Conservation (phyloP, 768 basidiomycete genomes). For the Tulasnella sp. region DNA sequence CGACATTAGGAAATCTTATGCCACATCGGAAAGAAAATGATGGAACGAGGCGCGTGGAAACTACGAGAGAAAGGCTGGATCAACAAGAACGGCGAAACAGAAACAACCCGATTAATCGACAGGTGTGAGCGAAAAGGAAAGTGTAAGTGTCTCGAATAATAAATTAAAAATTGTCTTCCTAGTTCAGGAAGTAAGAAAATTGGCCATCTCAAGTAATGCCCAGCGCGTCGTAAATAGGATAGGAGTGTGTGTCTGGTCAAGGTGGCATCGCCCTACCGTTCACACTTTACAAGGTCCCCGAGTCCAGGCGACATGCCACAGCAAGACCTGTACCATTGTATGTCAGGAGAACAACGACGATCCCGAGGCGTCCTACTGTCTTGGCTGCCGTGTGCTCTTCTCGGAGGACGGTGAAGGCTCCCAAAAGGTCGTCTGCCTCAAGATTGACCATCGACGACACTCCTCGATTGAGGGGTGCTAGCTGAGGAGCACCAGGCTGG, state of each 20-base stretch:
- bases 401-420: constrained; percentile 7
- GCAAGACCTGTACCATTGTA: constrained; percentile 4
- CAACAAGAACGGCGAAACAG: neutral
- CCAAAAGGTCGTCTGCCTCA: constrained; percentile 6
- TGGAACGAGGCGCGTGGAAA: neutral
- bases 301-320: constrained; percentile 1
- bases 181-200: no score
- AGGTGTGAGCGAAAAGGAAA: neutral
- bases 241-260: neutral
- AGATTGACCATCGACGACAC: neutral
- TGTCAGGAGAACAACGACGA: constrained; percentile 9
- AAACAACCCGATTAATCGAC: no score
- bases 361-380: neutral
- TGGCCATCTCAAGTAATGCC: neutral
- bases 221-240: neutral
- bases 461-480: neutral
- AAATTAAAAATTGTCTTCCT: neutral
- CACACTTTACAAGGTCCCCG: constrained; percentile 5
- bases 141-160: neutral
- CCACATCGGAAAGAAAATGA: neutral
- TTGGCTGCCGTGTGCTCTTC: constrained; percentile 4
- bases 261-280: neutral
- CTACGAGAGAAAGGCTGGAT: neutral
- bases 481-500: neutral
- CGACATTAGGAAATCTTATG: neutral